Percentiles rank a stretch among this genome's conserved stretches.
Evolutionary conservation across 495 filamentous ascomycete genomes (phyloP).

Genomic region (Aspergillus leporis): DNA sequence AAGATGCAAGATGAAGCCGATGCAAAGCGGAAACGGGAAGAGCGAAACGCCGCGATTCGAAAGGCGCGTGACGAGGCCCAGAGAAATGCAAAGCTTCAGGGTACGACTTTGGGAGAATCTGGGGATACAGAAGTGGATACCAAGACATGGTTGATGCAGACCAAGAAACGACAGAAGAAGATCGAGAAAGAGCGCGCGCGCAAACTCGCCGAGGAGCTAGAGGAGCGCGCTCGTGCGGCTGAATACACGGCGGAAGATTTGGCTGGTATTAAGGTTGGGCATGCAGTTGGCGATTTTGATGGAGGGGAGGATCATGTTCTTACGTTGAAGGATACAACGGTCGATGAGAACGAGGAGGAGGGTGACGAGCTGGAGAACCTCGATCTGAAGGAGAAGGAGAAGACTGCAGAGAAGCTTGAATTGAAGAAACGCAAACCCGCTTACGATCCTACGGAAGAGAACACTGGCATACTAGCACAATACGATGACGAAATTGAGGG

Average conservation of each 20-base stretch:
- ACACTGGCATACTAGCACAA: conserved; percentile 71
- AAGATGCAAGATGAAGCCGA: conserved; percentile 59
- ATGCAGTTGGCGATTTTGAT: conserved; percentile 75
- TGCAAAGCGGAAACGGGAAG: conserved; percentile 74
- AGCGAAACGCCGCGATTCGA: conserved; percentile 76
- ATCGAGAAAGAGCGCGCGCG: conserved; percentile 72
- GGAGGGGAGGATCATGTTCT: conserved; percentile 79
- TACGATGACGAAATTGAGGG: conserved; percentile 96
- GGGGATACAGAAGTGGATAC: conserved; percentile 69
- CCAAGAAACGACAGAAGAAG: conserved; percentile 90
- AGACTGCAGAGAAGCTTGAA: conserved; percentile 71
- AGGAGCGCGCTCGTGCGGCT: conserved; percentile 56
- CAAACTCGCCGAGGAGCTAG: conserved; percentile 74
- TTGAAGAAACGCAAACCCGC: conserved; percentile 89
- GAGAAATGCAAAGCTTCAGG: conserved; percentile 71
- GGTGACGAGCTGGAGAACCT: conserved; percentile 89
- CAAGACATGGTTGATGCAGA: conserved; percentile 76
- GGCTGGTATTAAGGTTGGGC: conserved; percentile 86
- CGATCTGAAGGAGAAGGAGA: conserved; percentile 76
- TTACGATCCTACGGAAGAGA: conserved; percentile 78
- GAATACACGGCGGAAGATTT: conserved; percentile 80
- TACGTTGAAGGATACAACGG: conserved; percentile 84
- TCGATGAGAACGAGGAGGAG: conserved; percentile 84
- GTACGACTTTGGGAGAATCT: conserved; percentile 73
- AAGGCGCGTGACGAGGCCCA: conserved; percentile 83